phyloP scores from a whole-genome alignment of 2,329 filamentous ascomycete species.

The Diaporthe capsici region DNA sequence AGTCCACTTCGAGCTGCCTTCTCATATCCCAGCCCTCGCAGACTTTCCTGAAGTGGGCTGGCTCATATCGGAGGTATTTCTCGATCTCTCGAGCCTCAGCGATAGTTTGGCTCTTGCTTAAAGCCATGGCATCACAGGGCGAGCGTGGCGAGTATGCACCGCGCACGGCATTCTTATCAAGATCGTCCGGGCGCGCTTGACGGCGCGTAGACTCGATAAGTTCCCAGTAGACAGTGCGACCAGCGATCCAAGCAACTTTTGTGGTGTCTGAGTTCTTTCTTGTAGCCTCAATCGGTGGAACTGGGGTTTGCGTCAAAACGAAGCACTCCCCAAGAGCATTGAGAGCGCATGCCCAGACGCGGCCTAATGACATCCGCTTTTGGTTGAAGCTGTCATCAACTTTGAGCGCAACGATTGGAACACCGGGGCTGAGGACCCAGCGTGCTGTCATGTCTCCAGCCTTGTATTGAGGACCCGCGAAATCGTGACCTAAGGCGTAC shows the following conservation, averaged over 20 bases:
- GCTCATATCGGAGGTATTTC: slow-evolving; percentile 78
- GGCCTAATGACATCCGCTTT: slow-evolving; percentile 76
- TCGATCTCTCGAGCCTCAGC: slow-evolving; percentile 89
- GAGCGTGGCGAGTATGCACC: slow-evolving; percentile 87
- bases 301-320: slow-evolving; percentile 82
- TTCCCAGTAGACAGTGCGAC: slow-evolving; percentile 84
- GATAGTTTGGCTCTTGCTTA: slow-evolving; percentile 77
- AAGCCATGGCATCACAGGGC: slow-evolving; percentile 79
- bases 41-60: slow-evolving; percentile 81
- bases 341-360: slow-evolving; percentile 92
- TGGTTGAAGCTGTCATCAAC: slow-evolving; percentile 87
- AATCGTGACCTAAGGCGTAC: slow-evolving; percentile 78
- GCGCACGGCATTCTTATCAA: slow-evolving; percentile 75
- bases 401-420: slow-evolving; percentile 87
- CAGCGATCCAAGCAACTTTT: slow-evolving; percentile 83
- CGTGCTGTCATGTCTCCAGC: slow-evolving; percentile 87
- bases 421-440: slow-evolving; percentile 92
- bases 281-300: slow-evolving; percentile 63
- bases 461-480: slow-evolving; percentile 72
- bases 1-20: slow-evolving; percentile 87
- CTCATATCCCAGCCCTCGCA: slow-evolving; percentile 96
- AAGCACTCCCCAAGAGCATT: slow-evolving; percentile 95
- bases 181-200: slow-evolving; percentile 78
- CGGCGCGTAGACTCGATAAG: slow-evolving; percentile 84
- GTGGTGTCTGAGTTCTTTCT: slow-evolving; percentile 67